phyloP scores from a whole-genome alignment of 345 rosid species.

The Syzygium jambos region DNA sequence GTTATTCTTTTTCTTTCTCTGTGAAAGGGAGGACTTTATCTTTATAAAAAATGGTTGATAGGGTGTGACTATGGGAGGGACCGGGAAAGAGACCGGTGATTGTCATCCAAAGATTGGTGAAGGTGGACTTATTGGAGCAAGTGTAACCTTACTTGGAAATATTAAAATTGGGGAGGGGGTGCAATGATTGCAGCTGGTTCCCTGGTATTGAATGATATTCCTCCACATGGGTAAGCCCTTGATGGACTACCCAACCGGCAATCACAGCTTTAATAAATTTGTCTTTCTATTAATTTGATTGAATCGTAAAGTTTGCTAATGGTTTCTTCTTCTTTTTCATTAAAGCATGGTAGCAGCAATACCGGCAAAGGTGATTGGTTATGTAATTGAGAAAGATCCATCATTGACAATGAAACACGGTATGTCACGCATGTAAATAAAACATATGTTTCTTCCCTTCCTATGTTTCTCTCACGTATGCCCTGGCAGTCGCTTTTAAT shows the following conservation, averaged over 20 bases:
- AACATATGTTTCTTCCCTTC: background rate
- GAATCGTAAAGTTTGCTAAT: background rate
- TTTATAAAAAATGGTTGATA: slow-evolving; percentile 9
- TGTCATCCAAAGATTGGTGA: slow-evolving; percentile 89
- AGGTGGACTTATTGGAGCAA: slow-evolving; percentile 82
- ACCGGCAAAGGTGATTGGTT: slow-evolving; percentile 67
- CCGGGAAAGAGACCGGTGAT: slow-evolving; percentile 71
- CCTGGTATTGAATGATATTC: slow-evolving; percentile 68
- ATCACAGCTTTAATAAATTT: background rate
- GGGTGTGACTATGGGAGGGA: slow-evolving; percentile 91
- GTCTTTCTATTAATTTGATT: background rate
- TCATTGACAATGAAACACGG: slow-evolving; percentile 73
- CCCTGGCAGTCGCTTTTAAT: background rate
- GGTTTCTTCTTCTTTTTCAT: background rate
- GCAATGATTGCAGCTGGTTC: slow-evolving; percentile 91
- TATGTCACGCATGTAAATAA: slow-evolving; percentile 7
- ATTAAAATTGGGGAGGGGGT: slow-evolving; percentile 72
- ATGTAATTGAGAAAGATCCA: slow-evolving; percentile 47
- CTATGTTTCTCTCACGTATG: background rate
- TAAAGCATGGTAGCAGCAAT: slow-evolving; percentile 71
- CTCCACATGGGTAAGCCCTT: slow-evolving; percentile 38
- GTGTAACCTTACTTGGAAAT: slow-evolving; percentile 75
- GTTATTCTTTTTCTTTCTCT: background rate
- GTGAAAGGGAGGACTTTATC: background rate
- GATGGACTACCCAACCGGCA: background rate